phyloP scores from a whole-genome alignment of 257 asterid genomes.

The Buddleja alternifolia region DNA sequence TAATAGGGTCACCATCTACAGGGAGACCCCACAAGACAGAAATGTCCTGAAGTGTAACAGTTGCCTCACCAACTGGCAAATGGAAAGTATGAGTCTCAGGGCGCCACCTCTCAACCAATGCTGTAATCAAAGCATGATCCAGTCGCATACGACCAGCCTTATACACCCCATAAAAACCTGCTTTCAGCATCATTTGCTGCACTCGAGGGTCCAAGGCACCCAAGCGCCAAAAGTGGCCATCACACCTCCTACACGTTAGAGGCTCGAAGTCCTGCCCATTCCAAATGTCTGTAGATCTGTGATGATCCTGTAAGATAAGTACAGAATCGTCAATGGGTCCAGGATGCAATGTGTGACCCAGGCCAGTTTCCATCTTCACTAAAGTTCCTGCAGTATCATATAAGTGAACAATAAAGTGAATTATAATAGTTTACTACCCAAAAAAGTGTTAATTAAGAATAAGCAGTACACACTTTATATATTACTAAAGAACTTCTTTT shows the following conservation, averaged over 20 bases:
- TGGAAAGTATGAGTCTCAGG: slow-evolving; percentile 89
- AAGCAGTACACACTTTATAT: background rate
- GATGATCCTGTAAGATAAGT: slow-evolving; percentile 72
- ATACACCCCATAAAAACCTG: slow-evolving; percentile 81
- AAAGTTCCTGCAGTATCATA: slow-evolving; percentile 26
- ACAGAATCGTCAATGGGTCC: slow-evolving; percentile 75
- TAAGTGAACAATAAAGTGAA: background rate
- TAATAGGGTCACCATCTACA: slow-evolving; percentile 72
- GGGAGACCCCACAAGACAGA: slow-evolving; percentile 80
- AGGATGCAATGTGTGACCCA: slow-evolving; percentile 63
- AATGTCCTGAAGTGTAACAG: slow-evolving; percentile 74
- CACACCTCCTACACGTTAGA: slow-evolving; percentile 73
- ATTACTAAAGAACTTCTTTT: background rate
- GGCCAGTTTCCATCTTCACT: slow-evolving; percentile 48
- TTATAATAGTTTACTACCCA: background rate
- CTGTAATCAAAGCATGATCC: slow-evolving; percentile 80
- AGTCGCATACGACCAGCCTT: slow-evolving; percentile 79
- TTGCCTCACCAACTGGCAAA: slow-evolving; percentile 76
- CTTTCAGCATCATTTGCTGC: slow-evolving; percentile 64
- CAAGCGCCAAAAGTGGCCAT: slow-evolving; percentile 88
- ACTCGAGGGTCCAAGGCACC: slow-evolving; percentile 70
- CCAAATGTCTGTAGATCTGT: slow-evolving; percentile 79
- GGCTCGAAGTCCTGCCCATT: slow-evolving; percentile 78
- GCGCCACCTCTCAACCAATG: slow-evolving; percentile 83
- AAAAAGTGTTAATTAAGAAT: background rate